These are phyloP conservation scores for Fusarium pseudograminearum DNA, from an alignment of 2,329 filamentous ascomycete species.

Conservation along the genomic window DNA sequence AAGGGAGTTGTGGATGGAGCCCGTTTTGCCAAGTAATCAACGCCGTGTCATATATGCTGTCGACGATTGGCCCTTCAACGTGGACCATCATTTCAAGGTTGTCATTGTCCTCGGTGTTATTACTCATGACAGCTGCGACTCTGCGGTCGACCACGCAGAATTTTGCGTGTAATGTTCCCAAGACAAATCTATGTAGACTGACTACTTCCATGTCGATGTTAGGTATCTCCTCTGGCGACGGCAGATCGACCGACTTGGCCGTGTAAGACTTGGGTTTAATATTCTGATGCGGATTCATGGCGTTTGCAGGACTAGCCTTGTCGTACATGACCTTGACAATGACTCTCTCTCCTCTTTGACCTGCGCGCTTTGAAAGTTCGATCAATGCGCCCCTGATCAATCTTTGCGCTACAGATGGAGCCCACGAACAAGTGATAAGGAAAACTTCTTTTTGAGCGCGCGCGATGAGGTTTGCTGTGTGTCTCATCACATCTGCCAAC, in stretches of 20 bases:
- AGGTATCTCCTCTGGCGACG: conserved; percentile 73
- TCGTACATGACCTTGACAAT: conserved; percentile 83
- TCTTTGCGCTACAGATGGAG: conserved; percentile 73
- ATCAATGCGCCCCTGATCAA: conserved; percentile 76
- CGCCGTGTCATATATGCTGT: conserved; percentile 79
- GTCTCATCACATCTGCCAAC: conserved; percentile 73
- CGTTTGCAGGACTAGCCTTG: conserved; percentile 73
- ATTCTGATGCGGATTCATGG: conserved; percentile 72
- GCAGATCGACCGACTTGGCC: conserved; percentile 69
- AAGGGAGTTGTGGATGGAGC: conserved; percentile 51
- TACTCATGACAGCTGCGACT: conserved; percentile 78
- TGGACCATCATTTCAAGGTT: conserved; percentile 86
- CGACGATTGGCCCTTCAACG: conserved; percentile 80
- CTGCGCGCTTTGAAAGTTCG: conserved; percentile 76
- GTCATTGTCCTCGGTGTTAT: conserved; percentile 83
- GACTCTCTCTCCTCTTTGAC: conserved; percentile 66
- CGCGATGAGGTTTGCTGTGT: conserved; percentile 82
- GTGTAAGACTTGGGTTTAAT: conserved; percentile 71
- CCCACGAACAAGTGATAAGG: conserved; percentile 82
- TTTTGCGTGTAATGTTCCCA: conserved; percentile 83
- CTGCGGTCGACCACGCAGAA: conserved; percentile 81
- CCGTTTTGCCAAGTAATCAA: conserved; percentile 77
- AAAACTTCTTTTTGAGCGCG: conserved; percentile 79
- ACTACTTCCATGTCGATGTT: conserved; percentile 78
- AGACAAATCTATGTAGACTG: conserved; percentile 75